Conservation (phyloP, 805 yeast genomes). For the Myxozyma monticola region DNA sequence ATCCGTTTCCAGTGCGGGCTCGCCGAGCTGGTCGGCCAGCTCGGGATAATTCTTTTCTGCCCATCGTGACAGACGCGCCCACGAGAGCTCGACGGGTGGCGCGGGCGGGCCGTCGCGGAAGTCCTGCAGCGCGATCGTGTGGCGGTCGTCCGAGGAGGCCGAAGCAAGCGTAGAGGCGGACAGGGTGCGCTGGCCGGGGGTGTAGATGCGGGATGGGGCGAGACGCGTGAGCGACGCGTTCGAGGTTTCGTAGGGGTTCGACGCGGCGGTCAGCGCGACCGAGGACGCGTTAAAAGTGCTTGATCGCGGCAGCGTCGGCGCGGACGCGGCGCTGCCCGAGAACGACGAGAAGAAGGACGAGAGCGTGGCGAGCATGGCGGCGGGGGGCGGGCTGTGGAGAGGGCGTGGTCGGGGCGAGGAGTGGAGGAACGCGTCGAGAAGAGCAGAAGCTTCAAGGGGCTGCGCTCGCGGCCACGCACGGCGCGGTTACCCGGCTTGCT, state of each 20-base stretch:
- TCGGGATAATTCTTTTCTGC: conserved; percentile 76
- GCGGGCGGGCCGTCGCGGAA: conserved; percentile 56
- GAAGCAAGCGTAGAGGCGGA: conserved; percentile 20
- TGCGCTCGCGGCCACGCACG: background rate
- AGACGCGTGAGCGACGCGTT: conserved; percentile 10
- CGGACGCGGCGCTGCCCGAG: background rate
- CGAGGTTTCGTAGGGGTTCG: conserved; percentile 12
- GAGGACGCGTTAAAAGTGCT: conserved; percentile 11
- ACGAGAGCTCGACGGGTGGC: conserved; percentile 70
- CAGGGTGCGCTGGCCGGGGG: conserved; percentile 29
- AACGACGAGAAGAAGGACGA: conserved; percentile 10
- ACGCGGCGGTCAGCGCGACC: conserved; percentile 2
- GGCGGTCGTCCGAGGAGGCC: conserved; percentile 7
- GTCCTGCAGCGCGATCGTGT: conserved; percentile 41
- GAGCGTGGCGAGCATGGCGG: conserved; percentile 2
- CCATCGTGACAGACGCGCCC: conserved; percentile 91
- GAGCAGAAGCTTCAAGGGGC: background rate
- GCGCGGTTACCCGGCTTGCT: no score
- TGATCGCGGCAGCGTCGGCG: background rate
- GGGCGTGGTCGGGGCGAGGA: no score
- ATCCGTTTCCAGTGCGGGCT: conserved; percentile 78
- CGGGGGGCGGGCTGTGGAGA: background rate
- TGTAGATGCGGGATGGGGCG: conserved; percentile 18
- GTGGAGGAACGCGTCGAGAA: background rate
- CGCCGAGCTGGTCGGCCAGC: conserved; percentile 71